Conservation (phyloP, 2,329 filamentous ascomycete genomes). For the Fusarium anthophilum region DNA sequence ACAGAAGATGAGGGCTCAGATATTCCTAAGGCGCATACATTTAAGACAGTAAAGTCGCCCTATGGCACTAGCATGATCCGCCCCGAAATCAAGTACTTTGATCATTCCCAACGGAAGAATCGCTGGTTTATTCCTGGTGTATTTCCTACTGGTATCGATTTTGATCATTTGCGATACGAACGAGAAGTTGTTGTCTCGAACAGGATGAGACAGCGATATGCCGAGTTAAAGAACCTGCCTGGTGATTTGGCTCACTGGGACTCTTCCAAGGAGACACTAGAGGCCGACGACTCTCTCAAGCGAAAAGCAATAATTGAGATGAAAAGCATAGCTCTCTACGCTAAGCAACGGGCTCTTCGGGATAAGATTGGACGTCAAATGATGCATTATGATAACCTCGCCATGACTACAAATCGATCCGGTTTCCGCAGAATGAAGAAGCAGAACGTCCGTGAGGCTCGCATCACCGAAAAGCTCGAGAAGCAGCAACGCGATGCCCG, state of each 20-base stretch:
- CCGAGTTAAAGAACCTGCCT: slow-evolving; percentile 83
- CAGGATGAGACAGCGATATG: slow-evolving; percentile 84
- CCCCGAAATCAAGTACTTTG: slow-evolving; percentile 76
- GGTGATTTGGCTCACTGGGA: slow-evolving; percentile 92
- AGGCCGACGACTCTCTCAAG: slow-evolving; percentile 84
- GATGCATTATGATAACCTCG: slow-evolving; percentile 94
- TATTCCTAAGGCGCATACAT: slow-evolving; percentile 59
- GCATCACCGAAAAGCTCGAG: slow-evolving; percentile 98
- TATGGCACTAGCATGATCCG: slow-evolving; percentile 66
- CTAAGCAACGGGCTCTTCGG: slow-evolving; percentile 86
- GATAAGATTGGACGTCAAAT: slow-evolving; percentile 91
- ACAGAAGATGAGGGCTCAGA: slow-evolving; percentile 47
- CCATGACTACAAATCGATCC: slow-evolving; percentile 94
- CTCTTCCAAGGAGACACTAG: slow-evolving; percentile 71
- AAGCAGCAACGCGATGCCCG: slow-evolving; percentile 98
- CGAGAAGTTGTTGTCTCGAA: slow-evolving; percentile 91
- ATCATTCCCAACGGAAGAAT: slow-evolving; percentile 79
- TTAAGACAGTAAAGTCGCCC: slow-evolving; percentile 80
- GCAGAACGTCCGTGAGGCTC: slow-evolving; percentile 91
- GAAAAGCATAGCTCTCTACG: slow-evolving; percentile 87
- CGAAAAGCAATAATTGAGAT: slow-evolving; percentile 93
- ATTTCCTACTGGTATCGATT: slow-evolving; percentile 88
- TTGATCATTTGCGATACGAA: slow-evolving; percentile 86
- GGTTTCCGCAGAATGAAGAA: slow-evolving; percentile 96
- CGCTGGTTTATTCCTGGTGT: slow-evolving; percentile 86